Evolutionary conservation across 352 stramenopile species (phyloP).

Genomic region (Thalassiosira pacifica): DNA sequence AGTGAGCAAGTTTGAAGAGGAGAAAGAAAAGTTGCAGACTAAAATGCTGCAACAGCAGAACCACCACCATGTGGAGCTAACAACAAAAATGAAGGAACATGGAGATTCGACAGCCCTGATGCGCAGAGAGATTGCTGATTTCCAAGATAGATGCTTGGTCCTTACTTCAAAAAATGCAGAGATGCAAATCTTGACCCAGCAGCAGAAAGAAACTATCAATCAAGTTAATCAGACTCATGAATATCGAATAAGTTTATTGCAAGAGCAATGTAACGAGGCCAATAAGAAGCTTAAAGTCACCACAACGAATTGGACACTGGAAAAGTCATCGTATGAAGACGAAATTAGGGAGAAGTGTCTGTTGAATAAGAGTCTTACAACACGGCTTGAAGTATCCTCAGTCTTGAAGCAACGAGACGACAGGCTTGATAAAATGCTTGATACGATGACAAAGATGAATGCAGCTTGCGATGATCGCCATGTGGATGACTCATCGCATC

Average conservation of each 20-base stretch:
- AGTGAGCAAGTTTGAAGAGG: conserved; percentile 24
- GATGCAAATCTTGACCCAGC: conserved; percentile 25
- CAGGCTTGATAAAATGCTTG: conserved; percentile 36
- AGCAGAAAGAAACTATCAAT: conserved; percentile 24
- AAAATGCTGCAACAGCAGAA: conserved; percentile 15
- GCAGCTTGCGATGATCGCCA: conserved; percentile 18
- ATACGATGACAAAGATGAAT: conserved; percentile 15
- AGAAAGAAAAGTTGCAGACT: conserved; percentile 20
- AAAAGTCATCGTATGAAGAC: conserved; percentile 36
- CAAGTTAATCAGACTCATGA: conserved; percentile 8
- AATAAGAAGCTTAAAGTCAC: conserved; percentile 8
- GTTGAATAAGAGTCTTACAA: conserved; percentile 26
- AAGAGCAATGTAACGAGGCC: conserved; percentile 15
- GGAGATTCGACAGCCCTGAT: conserved; percentile 16
- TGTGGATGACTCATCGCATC: background rate
- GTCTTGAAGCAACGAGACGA: conserved; percentile 18
- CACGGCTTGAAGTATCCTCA: conserved; percentile 20
- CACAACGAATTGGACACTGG: conserved; percentile 28
- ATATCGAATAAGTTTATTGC: conserved; percentile 13
- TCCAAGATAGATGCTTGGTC: conserved; percentile 6
- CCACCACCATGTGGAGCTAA: conserved; percentile 18
- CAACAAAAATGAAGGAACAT: conserved; percentile 22
- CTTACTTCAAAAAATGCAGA: conserved; percentile 28
- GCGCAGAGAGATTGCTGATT: conserved; percentile 1
- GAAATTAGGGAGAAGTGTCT: conserved; percentile 25